Conservation (phyloP, 2,329 filamentous ascomycete genomes). For the Aspergillus niger region DNA sequence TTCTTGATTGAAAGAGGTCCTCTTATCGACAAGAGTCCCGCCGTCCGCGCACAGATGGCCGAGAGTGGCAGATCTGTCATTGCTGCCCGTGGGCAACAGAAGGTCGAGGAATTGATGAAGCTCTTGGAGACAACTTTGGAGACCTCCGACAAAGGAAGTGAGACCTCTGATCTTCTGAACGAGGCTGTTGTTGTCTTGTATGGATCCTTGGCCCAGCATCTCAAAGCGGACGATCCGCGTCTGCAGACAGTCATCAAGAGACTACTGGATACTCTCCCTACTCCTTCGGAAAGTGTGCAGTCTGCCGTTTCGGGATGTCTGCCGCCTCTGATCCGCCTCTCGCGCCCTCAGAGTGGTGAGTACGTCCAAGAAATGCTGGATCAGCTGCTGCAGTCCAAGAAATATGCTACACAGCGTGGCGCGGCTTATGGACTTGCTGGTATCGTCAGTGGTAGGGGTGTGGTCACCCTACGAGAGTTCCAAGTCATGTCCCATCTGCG, state of each 20-base stretch:
- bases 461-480: conserved; percentile 78
- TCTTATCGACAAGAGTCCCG: conserved; percentile 75
- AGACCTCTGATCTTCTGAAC: conserved; percentile 84
- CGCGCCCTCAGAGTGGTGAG: conserved; percentile 71
- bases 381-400: conserved; percentile 81
- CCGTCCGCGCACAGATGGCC: conserved; percentile 86
- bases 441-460: conserved; percentile 83
- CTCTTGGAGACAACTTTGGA: conserved; percentile 89
- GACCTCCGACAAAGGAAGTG: conserved; percentile 76
- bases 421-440: conserved; percentile 94
- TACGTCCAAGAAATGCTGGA: conserved; percentile 83
- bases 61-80: conserved; percentile 84
- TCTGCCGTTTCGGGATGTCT: conserved; percentile 94
- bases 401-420: conserved; percentile 88
- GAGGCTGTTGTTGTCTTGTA: conserved; percentile 98
- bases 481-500: conserved; percentile 81
- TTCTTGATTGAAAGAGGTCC: conserved; percentile 87
- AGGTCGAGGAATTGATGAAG: conserved; percentile 88
- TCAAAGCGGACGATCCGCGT: conserved; percentile 80
- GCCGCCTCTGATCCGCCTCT: conserved; percentile 83
- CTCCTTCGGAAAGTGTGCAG: conserved; percentile 94
- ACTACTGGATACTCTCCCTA: conserved; percentile 82
- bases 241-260: conserved; percentile 86
- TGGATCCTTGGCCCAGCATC: conserved; percentile 85
- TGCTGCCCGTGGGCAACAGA: conserved; percentile 73